phyloP scores from a whole-genome alignment of 345 rosid species.

The Syzygium grande region DNA sequence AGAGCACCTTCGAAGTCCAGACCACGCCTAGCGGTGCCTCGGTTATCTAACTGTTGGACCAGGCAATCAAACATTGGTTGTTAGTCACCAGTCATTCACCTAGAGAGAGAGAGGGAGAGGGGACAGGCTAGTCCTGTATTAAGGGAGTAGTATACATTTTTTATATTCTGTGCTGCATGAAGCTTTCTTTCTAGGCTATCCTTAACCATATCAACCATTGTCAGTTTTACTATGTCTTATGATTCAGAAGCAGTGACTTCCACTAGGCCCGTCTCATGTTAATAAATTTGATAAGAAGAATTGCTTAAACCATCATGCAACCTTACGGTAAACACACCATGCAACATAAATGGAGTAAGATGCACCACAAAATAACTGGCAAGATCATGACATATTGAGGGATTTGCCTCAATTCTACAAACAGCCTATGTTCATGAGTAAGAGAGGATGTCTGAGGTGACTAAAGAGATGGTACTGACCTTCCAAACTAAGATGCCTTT shows the following conservation, averaged over 20 bases:
- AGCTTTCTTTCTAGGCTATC: not conserved
- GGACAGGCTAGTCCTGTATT: not conserved
- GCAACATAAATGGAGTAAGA: not conserved
- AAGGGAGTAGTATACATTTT: not conserved
- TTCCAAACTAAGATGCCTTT: slow-evolving; percentile 91
- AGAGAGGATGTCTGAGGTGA: not conserved
- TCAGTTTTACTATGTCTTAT: not conserved
- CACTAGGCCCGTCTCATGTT: not conserved
- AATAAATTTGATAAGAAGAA: not conserved
- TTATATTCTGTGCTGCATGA: not conserved
- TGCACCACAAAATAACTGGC: not conserved
- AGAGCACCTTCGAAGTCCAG: slow-evolving; percentile 70
- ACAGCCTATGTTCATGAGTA: not conserved
- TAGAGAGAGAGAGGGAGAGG: not conserved
- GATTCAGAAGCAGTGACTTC: not conserved
- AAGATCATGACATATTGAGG: not conserved
- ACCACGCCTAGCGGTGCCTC: slow-evolving; percentile 93
- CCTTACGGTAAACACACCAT: not conserved
- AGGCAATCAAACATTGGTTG: not conserved
- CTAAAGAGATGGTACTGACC: slow-evolving; percentile 23
- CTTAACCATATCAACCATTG: not conserved
- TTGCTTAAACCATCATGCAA: not conserved
- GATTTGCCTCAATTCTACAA: not conserved
- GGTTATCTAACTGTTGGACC: slow-evolving; percentile 68
- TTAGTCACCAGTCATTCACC: not conserved